phyloP scores from a whole-genome alignment of 495 filamentous ascomycete genomes.

The Xylaria castorea region DNA sequence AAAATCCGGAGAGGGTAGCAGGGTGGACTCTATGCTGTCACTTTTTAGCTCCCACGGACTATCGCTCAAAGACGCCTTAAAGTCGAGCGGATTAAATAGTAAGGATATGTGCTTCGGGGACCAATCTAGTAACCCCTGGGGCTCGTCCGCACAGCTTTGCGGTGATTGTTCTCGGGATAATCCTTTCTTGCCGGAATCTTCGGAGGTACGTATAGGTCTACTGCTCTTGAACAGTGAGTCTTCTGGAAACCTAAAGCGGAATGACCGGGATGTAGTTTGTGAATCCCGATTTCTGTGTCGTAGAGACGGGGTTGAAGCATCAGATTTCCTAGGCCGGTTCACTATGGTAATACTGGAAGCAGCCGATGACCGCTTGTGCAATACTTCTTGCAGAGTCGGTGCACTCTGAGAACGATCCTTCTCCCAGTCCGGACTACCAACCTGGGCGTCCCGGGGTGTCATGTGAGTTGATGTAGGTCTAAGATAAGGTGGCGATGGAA shows the following conservation, averaged over 20 bases:
- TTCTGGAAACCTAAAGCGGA: conserved; percentile 34
- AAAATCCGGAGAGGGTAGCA: conserved; percentile 32
- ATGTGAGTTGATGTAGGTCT: conserved; percentile 54
- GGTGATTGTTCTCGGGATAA: conserved; percentile 6
- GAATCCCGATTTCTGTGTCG: background rate
- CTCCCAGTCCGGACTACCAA: conserved; percentile 28
- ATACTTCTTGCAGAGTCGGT: conserved; percentile 41
- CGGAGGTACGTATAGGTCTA: background rate
- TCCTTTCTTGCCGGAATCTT: background rate
- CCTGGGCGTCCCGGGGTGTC: conserved; percentile 51
- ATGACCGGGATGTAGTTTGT: conserved; percentile 21
- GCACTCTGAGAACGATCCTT: conserved; percentile 49
- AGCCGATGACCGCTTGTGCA: conserved; percentile 34
- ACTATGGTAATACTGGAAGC: conserved; percentile 30
- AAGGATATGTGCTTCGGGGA: conserved; percentile 36
- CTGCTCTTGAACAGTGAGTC: conserved; percentile 26
- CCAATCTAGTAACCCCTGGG: conserved; percentile 38
- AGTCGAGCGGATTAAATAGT: conserved; percentile 36
- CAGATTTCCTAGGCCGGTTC: conserved; percentile 28
- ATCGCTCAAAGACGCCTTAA: conserved; percentile 33
- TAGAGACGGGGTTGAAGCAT: conserved; percentile 18
- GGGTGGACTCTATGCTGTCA: conserved; percentile 8
- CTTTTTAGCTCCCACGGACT: conserved; percentile 18
- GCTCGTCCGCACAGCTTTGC: background rate
- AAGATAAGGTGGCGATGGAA: conserved; percentile 56